A percentile compares a stretch with the other conserved stretches of the same genome.
phyloP scores from a whole-genome alignment of 1,284 basidiomycete genomes.

The Cryptococcus sp. region DNA sequence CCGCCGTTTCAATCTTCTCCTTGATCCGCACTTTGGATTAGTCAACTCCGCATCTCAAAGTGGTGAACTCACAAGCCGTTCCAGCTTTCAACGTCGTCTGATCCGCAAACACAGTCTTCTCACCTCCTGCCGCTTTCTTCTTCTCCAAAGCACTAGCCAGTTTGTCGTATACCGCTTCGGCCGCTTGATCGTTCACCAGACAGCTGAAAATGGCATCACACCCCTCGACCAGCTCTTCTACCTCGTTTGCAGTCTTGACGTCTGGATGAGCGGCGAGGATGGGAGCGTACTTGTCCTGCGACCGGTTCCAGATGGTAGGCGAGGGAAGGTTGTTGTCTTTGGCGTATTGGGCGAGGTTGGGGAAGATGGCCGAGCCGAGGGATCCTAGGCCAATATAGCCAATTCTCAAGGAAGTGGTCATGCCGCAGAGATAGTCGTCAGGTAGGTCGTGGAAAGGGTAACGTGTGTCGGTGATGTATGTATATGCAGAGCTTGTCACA shows the following conservation, averaged over 20 bases:
- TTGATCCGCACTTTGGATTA: conserved; percentile 19
- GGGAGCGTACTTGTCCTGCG: conserved; percentile 23
- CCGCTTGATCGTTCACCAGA: conserved; percentile 32
- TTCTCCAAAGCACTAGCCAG: conserved; percentile 11
- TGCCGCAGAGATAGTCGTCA: no score
- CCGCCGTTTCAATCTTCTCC: conserved; percentile 16
- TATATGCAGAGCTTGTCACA: no score
- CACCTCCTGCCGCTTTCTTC: conserved; percentile 3
- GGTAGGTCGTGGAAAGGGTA: no score
- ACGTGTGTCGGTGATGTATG: no score
- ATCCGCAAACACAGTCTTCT: conserved; percentile 29
- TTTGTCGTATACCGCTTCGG: conserved; percentile 19
- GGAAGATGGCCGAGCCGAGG: conserved; percentile 29
- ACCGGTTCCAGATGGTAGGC: conserved; percentile 32
- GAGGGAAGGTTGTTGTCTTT: conserved; percentile 9
- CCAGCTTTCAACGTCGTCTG: conserved; percentile 27
- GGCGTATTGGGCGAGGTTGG: conserved; percentile 24
- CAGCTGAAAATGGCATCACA: conserved; percentile 25
- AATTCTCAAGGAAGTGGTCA: conserved; percentile 7
- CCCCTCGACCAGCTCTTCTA: conserved; percentile 17
- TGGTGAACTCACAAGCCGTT: conserved; percentile 25
- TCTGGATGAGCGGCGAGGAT: conserved; percentile 12
- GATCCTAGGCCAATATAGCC: conserved; percentile 35
- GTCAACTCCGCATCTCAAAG: background rate
- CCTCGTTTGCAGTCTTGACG: conserved; percentile 11